phyloP scores from a whole-genome alignment of 2,329 filamentous ascomycete genomes.

The Claviceps cyperi region DNA sequence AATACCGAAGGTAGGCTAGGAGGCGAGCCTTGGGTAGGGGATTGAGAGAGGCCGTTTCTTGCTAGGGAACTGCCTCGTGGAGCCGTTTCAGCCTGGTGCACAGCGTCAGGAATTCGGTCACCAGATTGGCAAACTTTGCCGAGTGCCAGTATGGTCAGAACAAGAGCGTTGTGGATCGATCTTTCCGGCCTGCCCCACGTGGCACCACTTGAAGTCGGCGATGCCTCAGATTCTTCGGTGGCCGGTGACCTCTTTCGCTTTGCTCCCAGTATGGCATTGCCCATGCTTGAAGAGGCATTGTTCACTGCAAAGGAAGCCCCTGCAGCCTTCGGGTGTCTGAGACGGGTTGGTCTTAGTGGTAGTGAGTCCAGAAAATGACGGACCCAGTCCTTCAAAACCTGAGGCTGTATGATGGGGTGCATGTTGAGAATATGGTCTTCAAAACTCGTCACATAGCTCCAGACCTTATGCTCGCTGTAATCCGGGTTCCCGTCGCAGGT shows the following conservation, averaged over 20 bases:
- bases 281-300: constrained; percentile 11
- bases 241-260: constrained; percentile 45
- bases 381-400: constrained; percentile 37
- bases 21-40: constrained; percentile 41
- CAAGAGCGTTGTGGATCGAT: constrained; percentile 65
- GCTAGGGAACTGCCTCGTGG: constrained; percentile 23
- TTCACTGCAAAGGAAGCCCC: constrained; percentile 21
- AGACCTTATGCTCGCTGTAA: constrained; percentile 35
- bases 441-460: constrained; percentile 40
- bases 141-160: constrained; percentile 70
- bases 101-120: constrained; percentile 41
- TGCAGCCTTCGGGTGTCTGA: constrained; percentile 13
- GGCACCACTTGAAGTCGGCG: constrained; percentile 15
- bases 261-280: constrained; percentile 16
- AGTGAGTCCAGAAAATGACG: constrained; percentile 36
- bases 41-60: constrained; percentile 37
- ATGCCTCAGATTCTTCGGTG: constrained; percentile 18
- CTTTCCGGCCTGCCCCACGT: constrained; percentile 40
- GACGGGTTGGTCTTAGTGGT: constrained; percentile 16
- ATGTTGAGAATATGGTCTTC: constrained; percentile 48
- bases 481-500: constrained; percentile 37
- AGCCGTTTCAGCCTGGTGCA: constrained; percentile 22
- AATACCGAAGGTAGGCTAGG: constrained; percentile 29
- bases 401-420: constrained; percentile 46
- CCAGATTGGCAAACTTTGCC: constrained; percentile 62